phyloP scores from a whole-genome alignment of 164 flowering plant species.

The Vitis riparia region DNA sequence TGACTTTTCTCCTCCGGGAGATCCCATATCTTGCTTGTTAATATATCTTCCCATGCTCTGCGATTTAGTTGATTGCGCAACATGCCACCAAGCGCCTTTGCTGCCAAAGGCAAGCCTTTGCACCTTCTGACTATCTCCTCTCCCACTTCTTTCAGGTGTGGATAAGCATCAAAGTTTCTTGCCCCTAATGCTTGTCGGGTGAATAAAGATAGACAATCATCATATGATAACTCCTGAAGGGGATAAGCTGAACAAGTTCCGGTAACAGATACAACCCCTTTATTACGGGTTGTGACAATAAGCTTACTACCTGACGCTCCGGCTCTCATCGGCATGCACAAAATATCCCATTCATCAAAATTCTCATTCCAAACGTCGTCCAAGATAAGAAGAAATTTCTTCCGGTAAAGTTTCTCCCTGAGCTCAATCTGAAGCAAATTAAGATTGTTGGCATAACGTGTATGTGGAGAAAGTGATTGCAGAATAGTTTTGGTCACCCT shows the following conservation, averaged over 20 bases:
- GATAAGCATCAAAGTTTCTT: background rate
- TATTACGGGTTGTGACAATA: constrained; percentile 8
- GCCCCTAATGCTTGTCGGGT: constrained; percentile 4
- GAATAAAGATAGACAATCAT: constrained; percentile 3
- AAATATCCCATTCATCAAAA: background rate
- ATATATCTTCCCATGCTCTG: background rate
- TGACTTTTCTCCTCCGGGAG: background rate
- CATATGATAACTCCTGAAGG: background rate
- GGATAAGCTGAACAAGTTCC: background rate
- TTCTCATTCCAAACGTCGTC: constrained; percentile 29
- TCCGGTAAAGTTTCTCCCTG: background rate
- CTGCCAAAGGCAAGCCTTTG: constrained; percentile 15
- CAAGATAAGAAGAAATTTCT: constrained; percentile 17
- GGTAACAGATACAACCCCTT: background rate
- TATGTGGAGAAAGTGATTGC: background rate
- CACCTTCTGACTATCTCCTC: constrained; percentile 8
- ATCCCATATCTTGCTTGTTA: constrained; percentile 12
- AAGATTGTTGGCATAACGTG: background rate
- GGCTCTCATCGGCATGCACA: background rate
- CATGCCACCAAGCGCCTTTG: constrained; percentile 11
- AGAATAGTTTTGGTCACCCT: constrained; percentile 6
- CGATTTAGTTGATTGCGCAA: background rate
- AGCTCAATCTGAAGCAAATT: constrained; percentile 7
- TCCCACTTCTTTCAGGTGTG: background rate
- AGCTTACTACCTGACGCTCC: constrained; percentile 8